Conservation (phyloP, 2,329 filamentous ascomycete species). For the Fusarium continuum region DNA sequence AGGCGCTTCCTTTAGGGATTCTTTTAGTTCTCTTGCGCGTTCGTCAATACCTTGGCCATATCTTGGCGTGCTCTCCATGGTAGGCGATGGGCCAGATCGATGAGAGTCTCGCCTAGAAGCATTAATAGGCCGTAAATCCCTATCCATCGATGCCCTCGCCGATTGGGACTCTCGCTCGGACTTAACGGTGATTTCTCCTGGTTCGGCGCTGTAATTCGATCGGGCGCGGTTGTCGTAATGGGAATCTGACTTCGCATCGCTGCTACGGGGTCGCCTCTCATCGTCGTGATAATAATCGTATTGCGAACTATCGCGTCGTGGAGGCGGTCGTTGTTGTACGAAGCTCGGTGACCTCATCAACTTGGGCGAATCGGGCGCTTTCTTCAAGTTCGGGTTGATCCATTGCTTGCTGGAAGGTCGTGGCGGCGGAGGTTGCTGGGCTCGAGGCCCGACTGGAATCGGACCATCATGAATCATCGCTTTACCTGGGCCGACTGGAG, state of each 20-base stretch:
- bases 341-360: constrained; percentile 61
- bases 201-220: constrained; percentile 56
- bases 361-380: constrained; percentile 62
- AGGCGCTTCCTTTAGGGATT: constrained; percentile 20
- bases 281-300: constrained; percentile 52
- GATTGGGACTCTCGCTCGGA: constrained; percentile 53
- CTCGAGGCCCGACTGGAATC: constrained; percentile 64
- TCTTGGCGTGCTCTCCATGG: constrained; percentile 31
- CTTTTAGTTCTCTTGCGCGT: constrained; percentile 17
- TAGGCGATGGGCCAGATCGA: constrained; percentile 37
- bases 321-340: constrained; percentile 52
- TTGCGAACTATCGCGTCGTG: constrained; percentile 50
- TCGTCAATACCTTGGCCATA: constrained; percentile 19
- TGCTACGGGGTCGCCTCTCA: constrained; percentile 61
- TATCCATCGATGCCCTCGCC: constrained; percentile 39
- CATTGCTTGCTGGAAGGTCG: constrained; percentile 68
- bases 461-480: constrained; percentile 53
- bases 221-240: constrained; percentile 51
- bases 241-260: constrained; percentile 60
- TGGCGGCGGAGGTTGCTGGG: constrained; percentile 56
- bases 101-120: constrained; percentile 28
- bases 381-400: constrained; percentile 65
- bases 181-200: constrained; percentile 57
- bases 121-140: constrained; percentile 31
- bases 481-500: constrained; percentile 56